Base-by-base conservation (phyloP, 768 basidiomycete genomes). In the Chalciporus sphaerocephalus region DNA sequence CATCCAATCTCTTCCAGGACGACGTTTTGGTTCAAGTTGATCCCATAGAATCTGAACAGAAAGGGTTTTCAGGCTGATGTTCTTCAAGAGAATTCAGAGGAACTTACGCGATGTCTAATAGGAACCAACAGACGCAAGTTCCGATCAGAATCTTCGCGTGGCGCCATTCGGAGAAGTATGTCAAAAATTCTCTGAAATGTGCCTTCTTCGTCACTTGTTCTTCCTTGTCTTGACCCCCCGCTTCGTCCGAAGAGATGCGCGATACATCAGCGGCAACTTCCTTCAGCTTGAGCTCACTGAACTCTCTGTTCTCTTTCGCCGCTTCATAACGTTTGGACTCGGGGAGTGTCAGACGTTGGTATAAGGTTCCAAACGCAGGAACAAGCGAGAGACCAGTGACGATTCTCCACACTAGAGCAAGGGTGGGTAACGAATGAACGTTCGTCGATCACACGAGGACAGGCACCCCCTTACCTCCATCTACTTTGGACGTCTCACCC, bases 1-100 rank as follows among this genome's bases (percentile, higher is more conserved):
- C 74, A 87, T 1, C 85, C 85, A 27, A 91, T 87, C 54, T 80
- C 72, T 52, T 81, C 68, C 7, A 91, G 74, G n/a, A 91, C 85
- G 53, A 85, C 81, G 55, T 81, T 84, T 54, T 85, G 84, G 69
- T 87, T 87, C 40, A 80, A 61, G 58, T 79, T 80, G 68, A 89
- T 83, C 3, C 87, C 87, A 62, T 87, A 87, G 64, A 87, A 87
- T 0, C 81, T 83, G 28, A 40, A 12, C n/a, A 21, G 30, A 32
- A 4, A n/a, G 30, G 30, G 30, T 15, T 32, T n/a, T 32, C 13
- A 32, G 30, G 8, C n/a, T n/a, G 30, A 32, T 4, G 5, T 32
- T 32, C n/a, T 13, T 32, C 15, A 32, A 4, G 7, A n/a, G 10
- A 32, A 1, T 32, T 32, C 30, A 38, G 0, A 28, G 40, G 42